Percentiles rank a stretch among this genome's conserved stretches.
phyloP scores from a whole-genome alignment of 2,329 filamentous ascomycete species.

The Ophiostoma ulmi region DNA sequence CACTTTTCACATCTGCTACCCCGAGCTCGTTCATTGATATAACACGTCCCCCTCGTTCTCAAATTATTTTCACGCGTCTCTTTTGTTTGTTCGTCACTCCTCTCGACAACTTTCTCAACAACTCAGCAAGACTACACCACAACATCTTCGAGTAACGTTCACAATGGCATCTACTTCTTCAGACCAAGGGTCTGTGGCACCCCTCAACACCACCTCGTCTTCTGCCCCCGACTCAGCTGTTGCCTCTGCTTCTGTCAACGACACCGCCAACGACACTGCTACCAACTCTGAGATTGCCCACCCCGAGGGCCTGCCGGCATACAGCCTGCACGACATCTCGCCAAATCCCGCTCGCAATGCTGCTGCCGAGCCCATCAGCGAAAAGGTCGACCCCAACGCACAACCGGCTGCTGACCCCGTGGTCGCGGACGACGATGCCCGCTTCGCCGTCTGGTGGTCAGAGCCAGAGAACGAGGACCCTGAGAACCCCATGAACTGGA shows the following conservation, averaged over 20 bases:
- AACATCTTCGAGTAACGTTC: background rate
- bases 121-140: background rate
- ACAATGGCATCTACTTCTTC: background rate
- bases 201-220: background rate
- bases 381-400: background rate
- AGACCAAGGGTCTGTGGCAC: background rate
- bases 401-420: background rate
- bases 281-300: background rate
- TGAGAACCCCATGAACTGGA: slow-evolving; percentile 53
- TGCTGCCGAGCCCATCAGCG: background rate
- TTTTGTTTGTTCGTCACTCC: background rate
- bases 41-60: background rate
- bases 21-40: background rate
- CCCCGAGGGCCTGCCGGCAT: background rate
- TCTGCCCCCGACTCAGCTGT: background rate
- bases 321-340: background rate
- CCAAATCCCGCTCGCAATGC: background rate
- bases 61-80: background rate
- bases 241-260: background rate
- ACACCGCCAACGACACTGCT: background rate
- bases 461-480: slow-evolving; percentile 44
- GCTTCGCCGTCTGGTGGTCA: slow-evolving; percentile 42
- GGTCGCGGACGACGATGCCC: background rate
- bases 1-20: background rate
- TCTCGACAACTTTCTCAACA: background rate